phyloP scores from a whole-genome alignment of 2,329 filamentous ascomycete species.

The Colletotrichum sp. region DNA sequence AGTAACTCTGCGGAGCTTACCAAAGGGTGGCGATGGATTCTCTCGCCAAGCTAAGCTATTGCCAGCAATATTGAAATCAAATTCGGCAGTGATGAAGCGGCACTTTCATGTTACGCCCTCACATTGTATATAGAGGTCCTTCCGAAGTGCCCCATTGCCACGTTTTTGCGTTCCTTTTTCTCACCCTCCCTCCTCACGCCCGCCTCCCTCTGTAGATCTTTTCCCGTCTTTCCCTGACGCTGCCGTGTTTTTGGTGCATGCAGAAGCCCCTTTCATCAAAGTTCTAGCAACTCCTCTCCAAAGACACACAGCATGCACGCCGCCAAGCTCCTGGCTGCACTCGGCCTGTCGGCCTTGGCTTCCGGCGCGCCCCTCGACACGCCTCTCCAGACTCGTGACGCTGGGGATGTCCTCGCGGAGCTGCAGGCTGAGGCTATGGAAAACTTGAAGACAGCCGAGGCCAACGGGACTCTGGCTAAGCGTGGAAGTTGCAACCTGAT shows the following conservation, averaged over 20 bases:
- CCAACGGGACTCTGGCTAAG: conserved; percentile 8
- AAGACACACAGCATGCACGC: not conserved
- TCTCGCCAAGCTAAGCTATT: not conserved
- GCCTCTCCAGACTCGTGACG: not conserved
- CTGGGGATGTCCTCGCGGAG: not conserved
- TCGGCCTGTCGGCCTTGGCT: not conserved
- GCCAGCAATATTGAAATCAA: not conserved
- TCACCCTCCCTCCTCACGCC: not conserved
- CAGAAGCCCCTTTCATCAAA: conserved; percentile 1
- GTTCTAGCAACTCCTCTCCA: not conserved
- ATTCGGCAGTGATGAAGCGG: not conserved
- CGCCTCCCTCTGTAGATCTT: not conserved
- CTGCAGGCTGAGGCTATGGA: conserved; percentile 7
- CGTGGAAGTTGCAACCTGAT: not conserved
- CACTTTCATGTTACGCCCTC: not conserved
- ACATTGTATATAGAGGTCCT: conserved; percentile 1
- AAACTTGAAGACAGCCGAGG: conserved; percentile 2
- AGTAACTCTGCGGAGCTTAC: not conserved
- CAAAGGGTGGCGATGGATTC: not conserved
- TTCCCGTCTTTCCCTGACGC: not conserved
- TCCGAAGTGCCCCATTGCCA: not conserved
- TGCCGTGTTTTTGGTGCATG: not conserved
- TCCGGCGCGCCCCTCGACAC: not conserved
- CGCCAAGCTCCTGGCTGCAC: not conserved
- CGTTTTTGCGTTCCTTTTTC: not conserved